Evolutionary conservation across 805 yeast species (phyloP).

Genomic region (Diddensiella transvaalensis): DNA sequence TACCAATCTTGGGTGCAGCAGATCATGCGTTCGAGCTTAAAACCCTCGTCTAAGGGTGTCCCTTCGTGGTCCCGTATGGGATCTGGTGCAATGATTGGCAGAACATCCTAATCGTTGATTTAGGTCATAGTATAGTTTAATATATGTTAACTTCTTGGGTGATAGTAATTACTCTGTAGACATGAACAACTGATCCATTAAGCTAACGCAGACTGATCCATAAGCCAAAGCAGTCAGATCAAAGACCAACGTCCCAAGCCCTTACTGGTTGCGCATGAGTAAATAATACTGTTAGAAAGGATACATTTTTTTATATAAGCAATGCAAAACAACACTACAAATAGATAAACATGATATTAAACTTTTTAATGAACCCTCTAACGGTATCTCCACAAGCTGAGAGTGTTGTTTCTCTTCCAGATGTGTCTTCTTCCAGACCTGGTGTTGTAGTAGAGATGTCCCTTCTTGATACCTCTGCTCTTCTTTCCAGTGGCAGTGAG

Average conservation of each 20-base stretch:
- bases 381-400: conserved; percentile 99
- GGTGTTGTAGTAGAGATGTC: conserved; percentile 99
- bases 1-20: conserved; percentile 72
- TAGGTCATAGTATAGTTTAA: no score
- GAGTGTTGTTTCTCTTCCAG: conserved; percentile 99
- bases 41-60: conserved; percentile 45
- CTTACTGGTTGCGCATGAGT: no score
- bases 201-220: no score
- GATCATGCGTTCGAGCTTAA: conserved; percentile 41
- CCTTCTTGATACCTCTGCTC: conserved; percentile 99
- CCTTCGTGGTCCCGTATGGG: conserved; percentile 68
- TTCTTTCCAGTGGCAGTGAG: conserved; percentile 97
- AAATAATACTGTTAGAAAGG: no score
- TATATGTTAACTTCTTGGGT: no score
- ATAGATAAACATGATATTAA: background rate
- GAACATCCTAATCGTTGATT: conserved; percentile 33
- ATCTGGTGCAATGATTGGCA: conserved; percentile 59
- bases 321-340: background rate
- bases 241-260: no score
- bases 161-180: no score
- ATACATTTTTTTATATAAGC: background rate
- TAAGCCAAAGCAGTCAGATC: no score
- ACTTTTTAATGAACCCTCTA: conserved; percentile 41
- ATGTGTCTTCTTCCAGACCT: conserved; percentile 98
- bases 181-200: no score